Evolutionary conservation across 2,329 filamentous ascomycete genomes (phyloP).

Genomic region (Phyllosticta citribraziliensis): DNA sequence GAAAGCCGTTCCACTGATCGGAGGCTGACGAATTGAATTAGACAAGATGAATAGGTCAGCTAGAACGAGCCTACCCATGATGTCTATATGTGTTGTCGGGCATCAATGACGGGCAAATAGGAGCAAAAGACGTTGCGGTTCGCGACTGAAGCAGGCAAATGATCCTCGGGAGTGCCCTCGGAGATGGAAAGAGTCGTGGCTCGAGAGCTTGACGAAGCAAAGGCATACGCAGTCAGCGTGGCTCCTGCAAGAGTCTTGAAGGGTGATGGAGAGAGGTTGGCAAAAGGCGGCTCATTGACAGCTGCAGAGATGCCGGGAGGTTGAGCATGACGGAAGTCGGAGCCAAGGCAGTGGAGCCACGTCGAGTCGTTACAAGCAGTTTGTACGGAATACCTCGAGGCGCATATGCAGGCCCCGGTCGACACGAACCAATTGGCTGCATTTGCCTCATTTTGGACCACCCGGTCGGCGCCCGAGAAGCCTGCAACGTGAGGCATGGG

Average conservation of each 20-base stretch:
- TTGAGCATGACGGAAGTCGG: not conserved
- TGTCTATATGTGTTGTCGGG: not conserved
- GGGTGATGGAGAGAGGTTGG: no score
- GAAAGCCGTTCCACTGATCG: not conserved
- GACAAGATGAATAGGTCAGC: not conserved
- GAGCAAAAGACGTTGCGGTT: not conserved
- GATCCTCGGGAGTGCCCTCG: not conserved
- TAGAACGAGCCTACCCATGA: not conserved
- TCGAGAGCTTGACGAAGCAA: not conserved
- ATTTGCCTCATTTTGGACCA: not conserved
- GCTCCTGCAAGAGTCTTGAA: not conserved
- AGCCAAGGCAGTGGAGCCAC: not conserved
- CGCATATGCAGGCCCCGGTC: not conserved
- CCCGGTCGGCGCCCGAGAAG: no score
- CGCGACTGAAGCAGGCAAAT: not conserved
- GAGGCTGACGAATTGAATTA: not conserved
- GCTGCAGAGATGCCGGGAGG: no score
- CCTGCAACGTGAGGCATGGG: not conserved
- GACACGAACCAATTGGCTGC: not conserved
- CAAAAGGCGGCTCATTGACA: no score
- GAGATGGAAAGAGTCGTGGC: not conserved
- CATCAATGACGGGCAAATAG: not conserved
- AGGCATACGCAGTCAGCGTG: not conserved
- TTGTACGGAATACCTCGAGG: not conserved
- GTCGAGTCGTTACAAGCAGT: not conserved